Evolutionary conservation across 306 rosid genomes (phyloP).

Genomic region (Lathyrus tuberosus): DNA sequence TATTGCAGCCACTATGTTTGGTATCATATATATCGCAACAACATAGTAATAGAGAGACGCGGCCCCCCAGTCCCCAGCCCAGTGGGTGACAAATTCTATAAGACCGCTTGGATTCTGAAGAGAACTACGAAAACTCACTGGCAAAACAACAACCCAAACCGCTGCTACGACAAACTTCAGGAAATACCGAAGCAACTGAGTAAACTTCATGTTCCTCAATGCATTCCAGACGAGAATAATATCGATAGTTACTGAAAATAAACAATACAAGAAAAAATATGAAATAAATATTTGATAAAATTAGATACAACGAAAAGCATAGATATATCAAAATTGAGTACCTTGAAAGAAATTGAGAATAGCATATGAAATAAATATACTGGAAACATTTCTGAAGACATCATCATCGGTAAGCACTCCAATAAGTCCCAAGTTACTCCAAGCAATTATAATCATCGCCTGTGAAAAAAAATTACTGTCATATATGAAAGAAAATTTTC

Average conservation of each 20-base stretch:
- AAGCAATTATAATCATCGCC: conserved; percentile 93
- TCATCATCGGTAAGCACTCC: conserved; percentile 64
- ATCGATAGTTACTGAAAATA: conserved; percentile 75
- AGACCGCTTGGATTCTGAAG: conserved; percentile 79
- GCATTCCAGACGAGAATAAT: conserved; percentile 81
- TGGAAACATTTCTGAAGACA: conserved; percentile 80
- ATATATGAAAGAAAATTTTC: conserved; percentile 21
- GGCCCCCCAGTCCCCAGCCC: conserved; percentile 81
- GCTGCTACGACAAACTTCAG: conserved; percentile 85
- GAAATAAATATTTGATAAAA: not conserved
- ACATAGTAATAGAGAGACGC: conserved; percentile 73
- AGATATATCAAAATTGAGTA: conserved; percentile 34
- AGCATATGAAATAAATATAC: conserved; percentile 85
- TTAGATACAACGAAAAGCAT: conserved; percentile 15
- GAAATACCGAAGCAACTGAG: conserved; percentile 83
- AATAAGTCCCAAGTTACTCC: conserved; percentile 82
- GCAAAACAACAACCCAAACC: conserved; percentile 85
- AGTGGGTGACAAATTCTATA: conserved; percentile 71
- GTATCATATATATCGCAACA: conserved; percentile 69
- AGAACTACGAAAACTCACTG: conserved; percentile 76
- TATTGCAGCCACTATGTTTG: conserved; percentile 74
- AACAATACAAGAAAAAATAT: conserved; percentile 35
- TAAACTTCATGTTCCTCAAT: conserved; percentile 83
- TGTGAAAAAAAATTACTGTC: conserved; percentile 45
- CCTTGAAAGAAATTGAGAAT: conserved; percentile 94